These are phyloP conservation scores for Capsicum baccatum DNA, from an alignment of 257 asterid species.

Conservation along the genomic window DNA sequence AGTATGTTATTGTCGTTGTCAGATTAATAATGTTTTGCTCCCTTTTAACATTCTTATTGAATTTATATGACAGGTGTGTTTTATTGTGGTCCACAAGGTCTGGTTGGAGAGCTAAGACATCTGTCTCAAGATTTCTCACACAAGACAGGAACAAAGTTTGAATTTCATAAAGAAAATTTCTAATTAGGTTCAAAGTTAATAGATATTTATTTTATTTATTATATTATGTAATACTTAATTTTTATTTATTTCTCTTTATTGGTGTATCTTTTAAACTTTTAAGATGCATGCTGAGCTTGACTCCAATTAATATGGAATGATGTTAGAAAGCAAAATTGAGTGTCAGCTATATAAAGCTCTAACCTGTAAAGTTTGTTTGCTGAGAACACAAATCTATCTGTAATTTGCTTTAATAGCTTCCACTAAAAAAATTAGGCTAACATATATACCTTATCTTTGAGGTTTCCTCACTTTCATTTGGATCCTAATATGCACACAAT, in stretches of 20 bases:
- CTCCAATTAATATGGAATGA: constrained; percentile 9
- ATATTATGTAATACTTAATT: neutral
- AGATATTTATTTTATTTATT: neutral
- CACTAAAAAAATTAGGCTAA: constrained; percentile 22
- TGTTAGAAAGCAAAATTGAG: neutral
- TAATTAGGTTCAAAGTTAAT: neutral
- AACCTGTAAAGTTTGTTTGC: constrained; percentile 33
- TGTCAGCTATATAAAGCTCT: constrained; percentile 26
- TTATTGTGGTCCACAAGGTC: constrained; percentile 39
- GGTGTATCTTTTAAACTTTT: neutral
- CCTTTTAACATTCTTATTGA: neutral
- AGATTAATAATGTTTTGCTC: neutral
- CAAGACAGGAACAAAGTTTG: constrained; percentile 38
- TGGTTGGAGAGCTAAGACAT: constrained; percentile 38
- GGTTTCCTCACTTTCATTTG: constrained; percentile 6
- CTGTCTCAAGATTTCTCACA: constrained; percentile 38
- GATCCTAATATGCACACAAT: neutral
- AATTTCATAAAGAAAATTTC: constrained; percentile 41
- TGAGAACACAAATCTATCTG: constrained; percentile 28
- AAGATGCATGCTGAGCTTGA: neutral
- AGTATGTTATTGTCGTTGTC: neutral
- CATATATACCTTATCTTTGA: neutral
- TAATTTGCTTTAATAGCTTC: constrained; percentile 29
- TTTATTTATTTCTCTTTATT: neutral
- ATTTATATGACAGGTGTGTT: constrained; percentile 33